Conservation (phyloP, 2,329 filamentous ascomycete genomes). For the Colletotrichum costaricense region DNA sequence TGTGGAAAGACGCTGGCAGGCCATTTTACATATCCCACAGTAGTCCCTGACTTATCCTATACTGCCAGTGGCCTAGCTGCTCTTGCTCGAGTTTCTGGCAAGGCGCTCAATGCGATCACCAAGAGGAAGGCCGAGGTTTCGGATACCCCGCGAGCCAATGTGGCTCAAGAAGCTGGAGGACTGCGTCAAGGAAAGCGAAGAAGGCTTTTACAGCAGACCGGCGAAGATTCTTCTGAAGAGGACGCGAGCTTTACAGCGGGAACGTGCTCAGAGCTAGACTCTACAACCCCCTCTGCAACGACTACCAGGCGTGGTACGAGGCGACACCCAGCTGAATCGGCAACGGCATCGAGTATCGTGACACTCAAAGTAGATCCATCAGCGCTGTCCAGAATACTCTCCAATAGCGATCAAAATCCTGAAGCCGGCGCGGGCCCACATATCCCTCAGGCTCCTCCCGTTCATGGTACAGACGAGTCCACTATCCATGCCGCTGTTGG, state of each 20-base stretch:
- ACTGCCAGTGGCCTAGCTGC: conserved; percentile 12
- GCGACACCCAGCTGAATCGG: neutral
- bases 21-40: neutral
- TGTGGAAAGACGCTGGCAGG: neutral
- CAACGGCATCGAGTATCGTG: conserved; percentile 11
- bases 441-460: neutral
- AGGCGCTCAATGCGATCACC: conserved; percentile 4
- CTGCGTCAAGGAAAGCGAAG: conserved; percentile 8
- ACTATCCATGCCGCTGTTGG: neutral
- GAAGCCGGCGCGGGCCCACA: neutral
- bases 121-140: conserved; percentile 24
- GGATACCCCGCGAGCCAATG: neutral
- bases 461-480: neutral
- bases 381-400: conserved; percentile 16
- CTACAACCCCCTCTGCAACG: neutral
- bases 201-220: neutral
- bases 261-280: neutral
- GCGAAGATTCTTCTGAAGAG: neutral
- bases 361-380: conserved; percentile 22
- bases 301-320: conserved; percentile 7
- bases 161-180: neutral
- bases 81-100: conserved; percentile 21
- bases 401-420: neutral
- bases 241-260: neutral
- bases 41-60: neutral